phyloP scores from a whole-genome alignment of 2,329 filamentous ascomycete genomes.

The Alternaria triticimaculans region DNA sequence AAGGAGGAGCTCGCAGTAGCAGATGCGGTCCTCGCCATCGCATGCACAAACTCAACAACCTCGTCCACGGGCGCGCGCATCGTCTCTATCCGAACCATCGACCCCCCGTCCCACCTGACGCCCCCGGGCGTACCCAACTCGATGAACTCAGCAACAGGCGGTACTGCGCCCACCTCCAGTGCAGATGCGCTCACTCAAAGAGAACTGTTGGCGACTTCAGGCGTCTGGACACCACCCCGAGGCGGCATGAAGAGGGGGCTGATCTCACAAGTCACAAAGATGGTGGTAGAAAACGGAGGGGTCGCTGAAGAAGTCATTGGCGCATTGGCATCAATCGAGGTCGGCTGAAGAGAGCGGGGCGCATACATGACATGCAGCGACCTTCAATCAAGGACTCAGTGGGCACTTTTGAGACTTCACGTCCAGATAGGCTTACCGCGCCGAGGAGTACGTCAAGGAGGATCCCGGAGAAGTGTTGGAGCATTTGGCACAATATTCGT shows the following conservation, averaged over 20 bases:
- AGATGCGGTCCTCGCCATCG: conserved; percentile 86
- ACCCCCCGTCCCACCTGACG: conserved; percentile 58
- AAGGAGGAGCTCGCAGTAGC: conserved; percentile 93
- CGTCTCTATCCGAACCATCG: conserved; percentile 57
- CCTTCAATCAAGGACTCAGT: not conserved
- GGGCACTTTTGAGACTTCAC: not conserved
- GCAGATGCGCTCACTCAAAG: conserved; percentile 54
- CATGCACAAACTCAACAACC: conserved; percentile 60
- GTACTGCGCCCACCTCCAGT: conserved; percentile 45
- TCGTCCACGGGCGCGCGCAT: conserved; percentile 42
- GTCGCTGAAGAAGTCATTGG: conserved; percentile 87
- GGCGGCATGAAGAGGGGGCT: conserved; percentile 81
- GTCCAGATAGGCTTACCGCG: not conserved
- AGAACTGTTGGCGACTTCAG: conserved; percentile 64
- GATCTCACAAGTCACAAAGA: conserved; percentile 75
- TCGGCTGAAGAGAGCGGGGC: conserved; percentile 32
- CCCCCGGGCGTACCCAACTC: conserved; percentile 56
- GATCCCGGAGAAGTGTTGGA: not conserved
- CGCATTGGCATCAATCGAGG: conserved; percentile 77
- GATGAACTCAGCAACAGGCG: conserved; percentile 55
- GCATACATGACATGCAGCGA: conserved; percentile 1
- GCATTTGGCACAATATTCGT: conserved; percentile 1
- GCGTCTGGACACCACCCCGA: conserved; percentile 85
- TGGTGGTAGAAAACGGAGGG: conserved; percentile 76
- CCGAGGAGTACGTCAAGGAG: not conserved